These are phyloP conservation scores for Aspergillus persii DNA, from an alignment of 2,329 filamentous ascomycete species.

Conservation along the genomic window DNA sequence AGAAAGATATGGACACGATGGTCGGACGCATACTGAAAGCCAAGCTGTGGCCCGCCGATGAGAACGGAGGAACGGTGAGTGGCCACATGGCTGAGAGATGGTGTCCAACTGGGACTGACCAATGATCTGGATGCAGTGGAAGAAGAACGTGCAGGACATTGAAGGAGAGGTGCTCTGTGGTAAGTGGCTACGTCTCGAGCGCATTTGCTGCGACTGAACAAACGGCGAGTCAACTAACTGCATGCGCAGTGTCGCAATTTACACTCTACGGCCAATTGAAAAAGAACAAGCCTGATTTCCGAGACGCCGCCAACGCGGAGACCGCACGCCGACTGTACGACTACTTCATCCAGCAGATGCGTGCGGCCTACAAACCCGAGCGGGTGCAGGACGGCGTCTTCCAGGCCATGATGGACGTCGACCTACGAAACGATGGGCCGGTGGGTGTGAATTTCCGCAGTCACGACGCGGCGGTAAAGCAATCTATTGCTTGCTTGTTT, in stretches of 20 bases:
- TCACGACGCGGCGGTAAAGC: constrained; percentile 56
- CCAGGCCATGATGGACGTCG: constrained; percentile 98
- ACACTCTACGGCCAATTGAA: constrained; percentile 90
- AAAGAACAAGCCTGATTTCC: constrained; percentile 94
- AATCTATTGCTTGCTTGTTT: constrained; percentile 29
- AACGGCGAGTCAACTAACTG: constrained; percentile 3
- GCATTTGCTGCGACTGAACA: neutral
- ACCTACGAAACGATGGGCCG: constrained; percentile 80
- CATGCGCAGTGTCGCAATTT: constrained; percentile 80
- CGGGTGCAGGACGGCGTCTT: constrained; percentile 94
- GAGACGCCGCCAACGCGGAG: constrained; percentile 75
- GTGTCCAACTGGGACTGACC: neutral
- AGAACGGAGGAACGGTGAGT: constrained; percentile 63
- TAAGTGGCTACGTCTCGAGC: constrained; percentile 38
- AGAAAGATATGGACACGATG: constrained; percentile 80
- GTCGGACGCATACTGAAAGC: constrained; percentile 85
- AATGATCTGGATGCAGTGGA: constrained; percentile 64
- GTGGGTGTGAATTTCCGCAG: constrained; percentile 62
- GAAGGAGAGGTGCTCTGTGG: constrained; percentile 91
- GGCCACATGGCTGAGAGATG: neutral
- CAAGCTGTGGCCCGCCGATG: constrained; percentile 80
- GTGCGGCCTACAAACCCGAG: constrained; percentile 67
- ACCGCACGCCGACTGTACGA: constrained; percentile 81
- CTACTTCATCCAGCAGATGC: constrained; percentile 75
- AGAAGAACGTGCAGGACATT: constrained; percentile 82